phyloP scores from a whole-genome alignment of 2,329 filamentous ascomycete species.

The Fusarium sulawesiense region DNA sequence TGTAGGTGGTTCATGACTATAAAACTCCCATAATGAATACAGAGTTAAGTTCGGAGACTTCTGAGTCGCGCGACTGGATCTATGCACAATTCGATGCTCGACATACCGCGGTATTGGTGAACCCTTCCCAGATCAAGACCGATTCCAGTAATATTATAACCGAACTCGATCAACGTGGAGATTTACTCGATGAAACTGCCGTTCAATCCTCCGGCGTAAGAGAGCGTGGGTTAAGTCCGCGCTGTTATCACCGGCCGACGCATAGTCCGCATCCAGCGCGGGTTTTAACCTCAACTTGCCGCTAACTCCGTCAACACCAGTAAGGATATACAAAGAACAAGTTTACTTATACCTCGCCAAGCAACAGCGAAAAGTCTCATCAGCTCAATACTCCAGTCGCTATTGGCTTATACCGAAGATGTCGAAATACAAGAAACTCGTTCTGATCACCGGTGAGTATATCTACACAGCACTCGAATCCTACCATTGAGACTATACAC shows the following conservation, averaged over 20 bases:
- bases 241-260: not conserved
- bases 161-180: not conserved
- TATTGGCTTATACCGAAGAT: fast-evolving
- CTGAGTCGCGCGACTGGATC: too few relatives aligned
- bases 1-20: too few relatives aligned
- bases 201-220: fast-evolving
- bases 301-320: slow-evolving; percentile 2
- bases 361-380: too few relatives aligned
- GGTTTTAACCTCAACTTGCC: not conserved
- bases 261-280: not conserved
- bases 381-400: fast-evolving
- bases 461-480: fast-evolving
- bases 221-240: not conserved
- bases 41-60: too few relatives aligned
- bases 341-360: not conserved
- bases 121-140: not conserved
- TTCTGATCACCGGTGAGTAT: slow-evolving; percentile 21
- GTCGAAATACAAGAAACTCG: slow-evolving; percentile 17
- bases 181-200: fast-evolving
- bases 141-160: fast-evolving
- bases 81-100: not conserved
- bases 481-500: not conserved
- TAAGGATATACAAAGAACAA: fast-evolving
- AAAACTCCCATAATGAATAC: too few relatives aligned
- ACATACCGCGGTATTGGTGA: not conserved